Evolutionary conservation across 2,329 filamentous ascomycete genomes (phyloP).

Genomic region (Aspergillus novoparasiticus): DNA sequence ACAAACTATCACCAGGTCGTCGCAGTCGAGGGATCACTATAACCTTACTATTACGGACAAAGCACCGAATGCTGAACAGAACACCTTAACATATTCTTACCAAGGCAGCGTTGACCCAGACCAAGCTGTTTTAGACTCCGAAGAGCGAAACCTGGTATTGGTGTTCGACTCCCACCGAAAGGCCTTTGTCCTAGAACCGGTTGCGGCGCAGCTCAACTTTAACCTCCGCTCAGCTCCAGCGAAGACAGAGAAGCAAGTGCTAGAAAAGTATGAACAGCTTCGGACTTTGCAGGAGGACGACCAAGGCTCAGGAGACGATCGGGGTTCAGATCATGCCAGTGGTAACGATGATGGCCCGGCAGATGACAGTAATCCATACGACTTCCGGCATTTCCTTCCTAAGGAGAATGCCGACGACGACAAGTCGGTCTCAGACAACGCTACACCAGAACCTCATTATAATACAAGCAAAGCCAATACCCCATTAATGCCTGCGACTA

Average conservation of each 20-base stretch:
- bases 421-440: constrained; percentile 37
- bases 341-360: constrained; percentile 48
- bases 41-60: constrained; percentile 47
- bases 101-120: constrained; percentile 44
- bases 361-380: constrained; percentile 51
- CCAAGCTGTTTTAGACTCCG: constrained; percentile 28
- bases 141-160: constrained; percentile 52
- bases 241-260: constrained; percentile 66
- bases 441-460: constrained; percentile 39
- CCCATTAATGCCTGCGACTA: constrained; percentile 33
- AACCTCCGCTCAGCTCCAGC: constrained; percentile 73
- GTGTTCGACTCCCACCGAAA: constrained; percentile 75
- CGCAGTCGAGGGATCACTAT: constrained; percentile 39
- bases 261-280: constrained; percentile 69
- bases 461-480: constrained; percentile 37
- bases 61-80: constrained; percentile 41
- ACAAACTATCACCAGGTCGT: constrained; percentile 40
- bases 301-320: constrained; percentile 37
- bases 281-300: constrained; percentile 44
- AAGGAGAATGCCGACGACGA: constrained; percentile 40
- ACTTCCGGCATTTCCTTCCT: constrained; percentile 52
- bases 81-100: constrained; percentile 42
- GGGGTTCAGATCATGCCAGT: constrained; percentile 29
- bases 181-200: constrained; percentile 77
- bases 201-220: constrained; percentile 84